These are phyloP conservation scores for Cyberlindnera suaveolens DNA, from an alignment of 805 yeast species.

Conservation along the genomic window DNA sequence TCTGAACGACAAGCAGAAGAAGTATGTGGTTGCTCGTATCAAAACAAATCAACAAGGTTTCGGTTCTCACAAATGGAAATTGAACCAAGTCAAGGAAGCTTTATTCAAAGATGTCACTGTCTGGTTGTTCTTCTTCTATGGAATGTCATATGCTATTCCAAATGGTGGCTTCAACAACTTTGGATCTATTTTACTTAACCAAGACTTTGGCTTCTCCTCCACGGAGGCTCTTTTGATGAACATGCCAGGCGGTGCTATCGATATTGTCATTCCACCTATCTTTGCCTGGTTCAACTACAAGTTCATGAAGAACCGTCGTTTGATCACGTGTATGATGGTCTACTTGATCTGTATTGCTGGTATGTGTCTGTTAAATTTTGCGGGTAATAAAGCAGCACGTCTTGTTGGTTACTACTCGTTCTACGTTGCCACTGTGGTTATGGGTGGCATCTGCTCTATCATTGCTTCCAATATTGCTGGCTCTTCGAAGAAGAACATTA, in stretches of 20 bases:
- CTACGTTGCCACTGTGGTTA: conserved; percentile 30
- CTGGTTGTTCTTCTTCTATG: conserved; percentile 39
- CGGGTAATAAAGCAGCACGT: conserved; percentile 12
- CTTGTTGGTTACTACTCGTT: conserved; percentile 25
- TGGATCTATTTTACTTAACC: conserved; percentile 12
- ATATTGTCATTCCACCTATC: conserved; percentile 25
- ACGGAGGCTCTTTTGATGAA: conserved; percentile 19
- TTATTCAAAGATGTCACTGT: conserved; percentile 38
- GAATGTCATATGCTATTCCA: conserved; percentile 38
- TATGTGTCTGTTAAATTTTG: conserved; percentile 10
- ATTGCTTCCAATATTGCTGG: conserved; percentile 56
- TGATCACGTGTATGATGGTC: conserved; percentile 3
- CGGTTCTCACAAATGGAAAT: conserved; percentile 48
- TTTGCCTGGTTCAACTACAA: conserved; percentile 7
- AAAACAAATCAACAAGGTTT: conserved; percentile 51
- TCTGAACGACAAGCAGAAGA: conserved; percentile 38
- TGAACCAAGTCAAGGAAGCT: conserved; percentile 47
- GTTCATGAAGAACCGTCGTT: conserved; percentile 4
- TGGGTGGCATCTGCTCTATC: conserved; percentile 27
- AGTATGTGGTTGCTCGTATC: conserved; percentile 43
- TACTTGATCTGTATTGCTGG: conserved; percentile 5
- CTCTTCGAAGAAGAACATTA: conserved; percentile 58
- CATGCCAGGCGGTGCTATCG: conserved; percentile 27
- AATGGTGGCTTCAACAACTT: conserved; percentile 41
- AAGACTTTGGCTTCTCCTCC: conserved; percentile 13